Evolutionary conservation across 441 rosid genomes (phyloP).

Genomic region (Brassica balearica): DNA sequence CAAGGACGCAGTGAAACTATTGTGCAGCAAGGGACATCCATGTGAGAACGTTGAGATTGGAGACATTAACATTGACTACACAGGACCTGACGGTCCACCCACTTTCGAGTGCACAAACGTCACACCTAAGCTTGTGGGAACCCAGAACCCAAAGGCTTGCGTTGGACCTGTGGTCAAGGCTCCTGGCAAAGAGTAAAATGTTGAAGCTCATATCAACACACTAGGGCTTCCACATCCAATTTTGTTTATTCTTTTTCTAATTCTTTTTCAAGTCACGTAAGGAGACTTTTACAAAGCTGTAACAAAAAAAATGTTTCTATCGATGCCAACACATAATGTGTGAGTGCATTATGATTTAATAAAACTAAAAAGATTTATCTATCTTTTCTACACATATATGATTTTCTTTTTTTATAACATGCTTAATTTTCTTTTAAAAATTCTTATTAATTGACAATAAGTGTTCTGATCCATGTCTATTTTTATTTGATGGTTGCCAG

Average conservation of each 20-base stretch:
- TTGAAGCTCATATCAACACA: constrained; percentile 12
- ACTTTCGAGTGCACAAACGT: constrained; percentile 48
- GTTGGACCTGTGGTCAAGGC: constrained; percentile 14
- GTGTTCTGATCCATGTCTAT: neutral
- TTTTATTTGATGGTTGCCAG: too few species aligned
- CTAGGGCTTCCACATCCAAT: constrained; percentile 18
- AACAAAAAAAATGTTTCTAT: neutral
- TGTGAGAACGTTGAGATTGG: constrained; percentile 49
- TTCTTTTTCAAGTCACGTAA: constrained; percentile 1
- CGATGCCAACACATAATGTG: constrained; percentile 35
- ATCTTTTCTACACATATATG: neutral
- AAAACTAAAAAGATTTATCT: constrained; percentile 1
- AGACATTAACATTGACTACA: constrained; percentile 49
- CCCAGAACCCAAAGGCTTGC: constrained; percentile 35
- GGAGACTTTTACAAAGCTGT: neutral
- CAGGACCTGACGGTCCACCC: constrained; percentile 39
- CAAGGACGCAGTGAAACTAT: constrained; percentile 46
- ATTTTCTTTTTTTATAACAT: neutral
- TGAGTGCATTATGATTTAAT: constrained; percentile 7
- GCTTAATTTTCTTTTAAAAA: too few species aligned
- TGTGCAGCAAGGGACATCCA: constrained; percentile 56
- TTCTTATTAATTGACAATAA: neutral
- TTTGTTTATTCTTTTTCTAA: neutral
- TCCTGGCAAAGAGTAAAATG: neutral
- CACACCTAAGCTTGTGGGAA: constrained; percentile 43